These are phyloP conservation scores for Macrocybe gigantea DNA, from an alignment of 768 basidiomycete species.

Conservation along the genomic window DNA sequence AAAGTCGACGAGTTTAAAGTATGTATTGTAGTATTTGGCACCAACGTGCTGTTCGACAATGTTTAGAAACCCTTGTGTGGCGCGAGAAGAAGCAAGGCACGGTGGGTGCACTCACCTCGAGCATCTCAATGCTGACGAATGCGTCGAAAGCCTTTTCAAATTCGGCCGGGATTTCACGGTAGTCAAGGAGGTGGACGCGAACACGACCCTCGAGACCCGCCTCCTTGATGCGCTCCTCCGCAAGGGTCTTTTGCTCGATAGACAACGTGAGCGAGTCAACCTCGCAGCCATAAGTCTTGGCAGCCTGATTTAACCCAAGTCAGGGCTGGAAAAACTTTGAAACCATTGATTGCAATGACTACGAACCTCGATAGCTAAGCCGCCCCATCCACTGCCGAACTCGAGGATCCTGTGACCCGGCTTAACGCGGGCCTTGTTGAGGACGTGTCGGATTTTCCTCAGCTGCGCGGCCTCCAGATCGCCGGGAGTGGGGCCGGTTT, in stretches of 20 bases:
- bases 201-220: conserved; percentile 68
- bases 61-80: conserved; percentile 35
- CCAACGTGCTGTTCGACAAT: conserved; percentile 39
- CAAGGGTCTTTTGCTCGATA: conserved; percentile 79
- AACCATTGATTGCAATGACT: background rate
- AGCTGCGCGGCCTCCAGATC: conserved; percentile 80
- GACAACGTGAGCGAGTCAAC: conserved; percentile 90
- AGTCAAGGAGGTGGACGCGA: conserved; percentile 86
- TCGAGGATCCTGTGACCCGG: conserved; percentile 81
- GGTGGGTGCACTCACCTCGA: conserved; percentile 43
- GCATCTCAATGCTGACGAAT: conserved; percentile 76
- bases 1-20: conserved; percentile 74
- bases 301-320: conserved; percentile 39
- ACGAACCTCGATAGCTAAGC: conserved; percentile 76
- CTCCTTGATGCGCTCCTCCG: conserved; percentile 73
- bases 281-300: conserved; percentile 66
- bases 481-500: conserved; percentile 45
- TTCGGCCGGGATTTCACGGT: conserved; percentile 77
- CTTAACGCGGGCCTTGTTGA: conserved; percentile 68
- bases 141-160: conserved; percentile 81
- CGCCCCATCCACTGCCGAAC: conserved; percentile 94
- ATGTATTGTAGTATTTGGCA: conserved; percentile 54
- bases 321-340: background rate
- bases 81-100: conserved; percentile 18
- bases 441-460: conserved; percentile 80